Conservation (phyloP, 208 protist species). For the Paratrypanosoma confusum region DNA sequence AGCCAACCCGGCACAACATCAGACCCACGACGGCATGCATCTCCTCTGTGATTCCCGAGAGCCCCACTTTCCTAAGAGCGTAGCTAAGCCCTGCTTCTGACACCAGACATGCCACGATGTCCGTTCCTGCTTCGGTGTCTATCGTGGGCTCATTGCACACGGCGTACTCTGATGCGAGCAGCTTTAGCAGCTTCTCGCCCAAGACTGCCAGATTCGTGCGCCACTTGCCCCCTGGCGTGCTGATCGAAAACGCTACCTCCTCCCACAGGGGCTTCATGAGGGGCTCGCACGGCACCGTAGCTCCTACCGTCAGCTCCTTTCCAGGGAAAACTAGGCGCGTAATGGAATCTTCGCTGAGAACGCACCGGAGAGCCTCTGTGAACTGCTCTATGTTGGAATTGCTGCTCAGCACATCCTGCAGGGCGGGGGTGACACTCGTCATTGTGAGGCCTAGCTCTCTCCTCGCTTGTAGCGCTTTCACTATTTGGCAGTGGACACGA, state of each 20-base stretch:
- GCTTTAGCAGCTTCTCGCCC: slow-evolving; percentile 27
- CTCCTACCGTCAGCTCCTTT: slow-evolving; percentile 11
- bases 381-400: not conserved
- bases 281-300: not conserved
- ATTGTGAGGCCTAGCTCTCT: no score
- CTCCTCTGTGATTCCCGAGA: not conserved
- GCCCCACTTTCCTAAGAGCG: slow-evolving; percentile 8
- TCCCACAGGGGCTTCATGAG: not conserved
- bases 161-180: slow-evolving; percentile 32
- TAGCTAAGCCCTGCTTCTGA: slow-evolving; percentile 7
- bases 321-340: slow-evolving; percentile 6
- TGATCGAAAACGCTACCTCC: not conserved
- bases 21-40: not conserved
- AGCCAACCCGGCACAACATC: no score
- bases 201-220: no score
- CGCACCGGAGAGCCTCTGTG: slow-evolving; percentile 7
- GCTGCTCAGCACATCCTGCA: no score
- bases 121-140: slow-evolving; percentile 20
- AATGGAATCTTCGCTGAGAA: slow-evolving; percentile 1
- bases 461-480: no score
- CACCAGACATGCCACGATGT: slow-evolving; percentile 17
- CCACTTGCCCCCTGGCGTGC: not conserved
- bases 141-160: slow-evolving; percentile 7
- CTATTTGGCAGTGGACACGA: no score
- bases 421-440: no score